Evolutionary conservation across 305 asterid species (phyloP).

Genomic region (Plantago coronopus): DNA sequence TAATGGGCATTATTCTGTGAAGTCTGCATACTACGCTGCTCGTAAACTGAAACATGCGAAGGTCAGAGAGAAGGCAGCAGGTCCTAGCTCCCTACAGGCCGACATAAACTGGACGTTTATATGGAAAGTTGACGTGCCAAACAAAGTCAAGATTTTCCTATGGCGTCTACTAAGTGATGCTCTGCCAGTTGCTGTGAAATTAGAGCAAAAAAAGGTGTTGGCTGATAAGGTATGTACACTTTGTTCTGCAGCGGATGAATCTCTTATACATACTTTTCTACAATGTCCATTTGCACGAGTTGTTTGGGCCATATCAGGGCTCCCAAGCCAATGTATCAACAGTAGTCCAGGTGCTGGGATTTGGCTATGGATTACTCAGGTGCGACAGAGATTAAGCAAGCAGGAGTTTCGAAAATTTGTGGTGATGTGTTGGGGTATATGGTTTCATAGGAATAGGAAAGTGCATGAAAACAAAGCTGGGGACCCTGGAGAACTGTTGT

Average conservation of each 20-base stretch:
- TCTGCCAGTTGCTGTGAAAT: not conserved
- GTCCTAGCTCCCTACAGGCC: not conserved
- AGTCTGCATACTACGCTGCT: not conserved
- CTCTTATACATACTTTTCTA: not conserved
- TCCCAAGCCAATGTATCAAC: no score
- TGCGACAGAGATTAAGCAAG: not conserved
- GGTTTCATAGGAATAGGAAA: not conserved
- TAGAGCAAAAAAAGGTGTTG: not conserved
- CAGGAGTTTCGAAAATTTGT: not conserved
- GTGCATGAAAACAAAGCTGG: no score
- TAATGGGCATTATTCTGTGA: not conserved
- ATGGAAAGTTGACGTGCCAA: not conserved
- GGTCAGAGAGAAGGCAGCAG: not conserved
- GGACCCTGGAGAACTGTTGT: no score
- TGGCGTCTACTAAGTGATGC: not conserved
- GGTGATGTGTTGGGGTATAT: not conserved
- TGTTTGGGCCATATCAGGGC: no score
- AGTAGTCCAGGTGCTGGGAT: no score
- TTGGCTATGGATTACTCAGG: not conserved
- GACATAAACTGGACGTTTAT: not conserved
- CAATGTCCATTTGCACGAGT: not conserved
- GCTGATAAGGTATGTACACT: no score
- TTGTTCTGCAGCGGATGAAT: no score
- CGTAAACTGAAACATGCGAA: not conserved
- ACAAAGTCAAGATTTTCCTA: not conserved